Percentiles rank a stretch among this genome's conserved stretches.
Evolutionary conservation across 352 stramenopile genomes (phyloP).

Genomic region (Lagenidium sp.): DNA sequence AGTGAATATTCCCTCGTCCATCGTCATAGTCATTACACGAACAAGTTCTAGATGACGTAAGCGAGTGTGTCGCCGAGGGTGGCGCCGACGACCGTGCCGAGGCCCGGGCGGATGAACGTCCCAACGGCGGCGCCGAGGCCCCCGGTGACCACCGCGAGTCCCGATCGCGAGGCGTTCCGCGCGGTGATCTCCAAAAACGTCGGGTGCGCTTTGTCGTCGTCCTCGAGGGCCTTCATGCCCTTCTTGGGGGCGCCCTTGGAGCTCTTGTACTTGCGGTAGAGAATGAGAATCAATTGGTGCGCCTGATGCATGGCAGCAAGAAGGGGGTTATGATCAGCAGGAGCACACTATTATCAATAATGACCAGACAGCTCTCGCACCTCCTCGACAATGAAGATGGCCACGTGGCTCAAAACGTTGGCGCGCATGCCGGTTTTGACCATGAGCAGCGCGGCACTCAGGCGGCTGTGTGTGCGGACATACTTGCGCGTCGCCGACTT

Average conservation of each 20-base stretch:
- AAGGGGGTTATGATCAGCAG: too few relatives aligned
- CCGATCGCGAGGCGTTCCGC: constrained; percentile 55
- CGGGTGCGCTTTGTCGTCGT: constrained; percentile 10
- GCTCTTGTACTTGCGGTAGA: constrained; percentile 46
- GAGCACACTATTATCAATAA: too few relatives aligned
- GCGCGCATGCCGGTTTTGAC: constrained; percentile 73
- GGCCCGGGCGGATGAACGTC: constrained; percentile 57
- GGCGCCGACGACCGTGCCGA: constrained; percentile 71
- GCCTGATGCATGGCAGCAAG: too few relatives aligned
- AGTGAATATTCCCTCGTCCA: too few relatives aligned
- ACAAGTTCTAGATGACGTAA: constrained; percentile 64
- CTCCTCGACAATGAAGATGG: constrained; percentile 82
- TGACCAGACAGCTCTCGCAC: constrained; percentile 15
- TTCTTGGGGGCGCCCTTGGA: constrained; percentile 18
- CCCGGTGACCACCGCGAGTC: constrained; percentile 55
- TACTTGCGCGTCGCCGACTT: constrained; percentile 78
- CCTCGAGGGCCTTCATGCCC: constrained; percentile 21
- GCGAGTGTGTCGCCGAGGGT: constrained; percentile 72
- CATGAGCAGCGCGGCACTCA: constrained; percentile 44
- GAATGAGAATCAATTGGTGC: constrained; percentile 56
- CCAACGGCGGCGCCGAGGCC: constrained; percentile 58
- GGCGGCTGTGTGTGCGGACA: constrained; percentile 42
- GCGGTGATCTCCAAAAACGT: constrained; percentile 39
- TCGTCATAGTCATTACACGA: too few relatives aligned
- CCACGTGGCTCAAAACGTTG: constrained; percentile 62